A percentile compares a stretch with the other conserved stretches of the same genome.
These are phyloP conservation scores for Penicillium sp. DNA, from an alignment of 2,329 filamentous ascomycete species.

Conservation along the genomic window DNA sequence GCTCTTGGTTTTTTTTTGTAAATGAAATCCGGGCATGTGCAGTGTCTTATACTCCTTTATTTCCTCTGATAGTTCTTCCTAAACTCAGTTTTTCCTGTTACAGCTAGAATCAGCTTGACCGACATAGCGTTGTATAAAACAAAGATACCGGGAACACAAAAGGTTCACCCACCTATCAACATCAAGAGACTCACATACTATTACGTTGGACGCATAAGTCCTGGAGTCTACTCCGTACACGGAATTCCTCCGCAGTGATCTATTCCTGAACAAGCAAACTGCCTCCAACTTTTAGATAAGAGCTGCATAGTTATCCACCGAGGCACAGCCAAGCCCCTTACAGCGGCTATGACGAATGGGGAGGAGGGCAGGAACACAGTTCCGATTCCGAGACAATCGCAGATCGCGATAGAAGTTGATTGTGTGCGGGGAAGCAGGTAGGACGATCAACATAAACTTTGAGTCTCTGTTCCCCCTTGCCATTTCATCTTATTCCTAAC, in stretches of 20 bases:
- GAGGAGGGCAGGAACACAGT: not conserved
- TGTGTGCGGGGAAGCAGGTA: slow-evolving; percentile 1
- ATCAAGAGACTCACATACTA: not conserved
- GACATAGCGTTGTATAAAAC: too few species aligned
- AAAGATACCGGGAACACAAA: too few species aligned
- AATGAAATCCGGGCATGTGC: too few species aligned
- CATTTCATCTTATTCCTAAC: not conserved
- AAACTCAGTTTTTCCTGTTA: not conserved
- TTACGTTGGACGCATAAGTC: not conserved
- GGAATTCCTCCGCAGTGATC: slow-evolving; percentile 14
- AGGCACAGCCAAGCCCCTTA: not conserved
- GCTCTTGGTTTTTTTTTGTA: not conserved
- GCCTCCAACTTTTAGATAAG: not conserved
- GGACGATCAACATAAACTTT: not conserved
- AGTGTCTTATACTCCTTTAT: not conserved
- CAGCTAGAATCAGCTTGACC: not conserved
- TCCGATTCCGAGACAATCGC: slow-evolving; percentile 8
- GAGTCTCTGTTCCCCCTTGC: not conserved
- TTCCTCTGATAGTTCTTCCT: not conserved
- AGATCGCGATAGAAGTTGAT: not conserved
- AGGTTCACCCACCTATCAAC: not conserved
- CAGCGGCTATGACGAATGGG: not conserved
- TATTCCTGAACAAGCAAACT: not conserved
- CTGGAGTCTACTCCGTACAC: not conserved
- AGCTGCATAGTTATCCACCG: slow-evolving; percentile 9